Evolutionary conservation across 441 rosid genomes (phyloP), one percentile per base, ranked within the genome.

Genomic region (Bocquillonia castaneifolia): DNA sequence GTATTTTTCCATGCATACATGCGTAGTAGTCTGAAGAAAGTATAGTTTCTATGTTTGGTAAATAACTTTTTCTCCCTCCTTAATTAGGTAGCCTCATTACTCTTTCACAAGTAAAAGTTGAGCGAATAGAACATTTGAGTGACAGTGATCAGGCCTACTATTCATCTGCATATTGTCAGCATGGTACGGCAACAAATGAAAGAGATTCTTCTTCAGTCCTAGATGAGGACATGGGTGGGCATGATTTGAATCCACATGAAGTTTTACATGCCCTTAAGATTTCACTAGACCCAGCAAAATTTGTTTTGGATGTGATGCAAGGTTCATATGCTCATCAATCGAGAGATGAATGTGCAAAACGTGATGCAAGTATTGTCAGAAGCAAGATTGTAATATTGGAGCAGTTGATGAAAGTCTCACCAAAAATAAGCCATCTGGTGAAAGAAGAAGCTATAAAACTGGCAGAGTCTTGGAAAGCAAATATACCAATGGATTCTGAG

Each of bases 211-310:
- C 13, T 20, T 54, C 28, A 40, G 45, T 10, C 26, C 72, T 37
- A 47, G 37, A 67, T 31, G 86, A 73, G 25, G 18, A 8, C 36
- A 29, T 34, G 55, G 29, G 2, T 23, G 52, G 14, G 20, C 75
- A 70, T 39, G 74, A 69, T 64, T 77, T 77, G 26, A 60, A 7
- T 39, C 71, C 65, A 22, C 54, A 67, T 28, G 88, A 81, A 77
- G 76, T 83, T 76, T 69, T 64, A 56, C 47, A 48, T 26, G 71
- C 65, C 58, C 79, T 85, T 67, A 70, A 45, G 51, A 5, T 51
- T n/a, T 29, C 77, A 15, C 42, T 53, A 0, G 79, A 88, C 75
- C 91, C 88, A 15, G 82, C 86, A 45, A 74, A 57, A 63, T 65
- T 77, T 65, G 84, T 86, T 53, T 71, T 86, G 65, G 77, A 81